Conservation (phyloP, 495 filamentous ascomycete species). For the Margaritispora aquatica region DNA sequence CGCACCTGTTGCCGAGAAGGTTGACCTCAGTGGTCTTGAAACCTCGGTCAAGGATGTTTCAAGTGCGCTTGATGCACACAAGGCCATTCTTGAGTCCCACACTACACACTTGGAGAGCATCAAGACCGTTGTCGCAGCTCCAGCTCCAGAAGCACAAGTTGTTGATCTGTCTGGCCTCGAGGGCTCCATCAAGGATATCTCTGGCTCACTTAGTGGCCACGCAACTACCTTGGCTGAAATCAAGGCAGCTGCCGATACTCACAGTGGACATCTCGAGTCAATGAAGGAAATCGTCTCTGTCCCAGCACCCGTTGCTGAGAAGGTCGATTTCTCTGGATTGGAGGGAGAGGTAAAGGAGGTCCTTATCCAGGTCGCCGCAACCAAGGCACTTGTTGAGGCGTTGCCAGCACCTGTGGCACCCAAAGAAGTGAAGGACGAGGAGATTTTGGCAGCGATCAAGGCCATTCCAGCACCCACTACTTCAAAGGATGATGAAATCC, state of each 20-base stretch:
- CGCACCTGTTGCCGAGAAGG: conserved; percentile 4
- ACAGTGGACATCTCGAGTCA: neutral
- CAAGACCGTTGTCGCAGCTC: conserved; percentile 1
- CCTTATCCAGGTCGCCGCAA: neutral
- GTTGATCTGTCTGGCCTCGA: conserved; percentile 7
- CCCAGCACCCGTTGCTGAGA: conserved; percentile 2
- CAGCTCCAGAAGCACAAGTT: conserved; percentile 1
- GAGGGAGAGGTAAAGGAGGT: neutral
- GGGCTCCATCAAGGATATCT: conserved; percentile 6
- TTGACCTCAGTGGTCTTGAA: conserved; percentile 8
- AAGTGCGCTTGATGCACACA: conserved; percentile 8
- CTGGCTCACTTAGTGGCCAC: neutral
- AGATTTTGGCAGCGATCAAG: conserved; percentile 8
- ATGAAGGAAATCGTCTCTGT: neutral
- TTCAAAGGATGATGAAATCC: conserved; percentile 8
- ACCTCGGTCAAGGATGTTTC: neutral
- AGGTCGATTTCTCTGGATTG: conserved; percentile 5
- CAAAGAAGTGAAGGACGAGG: conserved; percentile 12
- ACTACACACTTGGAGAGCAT: neutral
- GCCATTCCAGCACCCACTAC: conserved; percentile 7
- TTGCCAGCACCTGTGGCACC: neutral
- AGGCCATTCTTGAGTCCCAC: neutral
- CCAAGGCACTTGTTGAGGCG: neutral
- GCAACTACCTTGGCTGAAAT: conserved; percentile 1
- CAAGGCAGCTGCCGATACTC: neutral